phyloP scores from a whole-genome alignment of 2,329 filamentous ascomycete genomes.

The Botrytis cinerea region DNA sequence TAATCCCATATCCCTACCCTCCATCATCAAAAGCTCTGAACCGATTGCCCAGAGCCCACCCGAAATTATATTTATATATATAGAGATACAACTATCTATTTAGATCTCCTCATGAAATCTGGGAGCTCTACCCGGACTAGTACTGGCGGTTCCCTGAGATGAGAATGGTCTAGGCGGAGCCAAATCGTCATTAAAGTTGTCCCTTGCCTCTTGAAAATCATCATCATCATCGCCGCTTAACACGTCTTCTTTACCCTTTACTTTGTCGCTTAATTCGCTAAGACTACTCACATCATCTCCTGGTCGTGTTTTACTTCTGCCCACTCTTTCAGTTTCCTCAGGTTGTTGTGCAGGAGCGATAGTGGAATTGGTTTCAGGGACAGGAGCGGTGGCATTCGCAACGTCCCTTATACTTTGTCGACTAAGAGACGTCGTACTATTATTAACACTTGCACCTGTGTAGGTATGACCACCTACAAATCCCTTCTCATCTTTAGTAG shows the following conservation, averaged over 20 bases:
- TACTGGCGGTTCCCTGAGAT: slow-evolving; percentile 41
- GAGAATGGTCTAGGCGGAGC: slow-evolving; percentile 42
- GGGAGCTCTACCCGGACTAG: slow-evolving; percentile 58
- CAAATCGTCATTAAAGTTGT: slow-evolving; percentile 47
- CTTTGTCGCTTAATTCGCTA: slow-evolving; percentile 1
- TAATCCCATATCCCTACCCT: neutral
- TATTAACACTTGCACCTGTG: slow-evolving; percentile 47
- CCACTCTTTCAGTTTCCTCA: neutral
- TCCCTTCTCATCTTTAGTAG: slow-evolving; percentile 39
- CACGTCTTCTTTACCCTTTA: neutral
- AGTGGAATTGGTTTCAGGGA: neutral
- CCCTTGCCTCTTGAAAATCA: slow-evolving; percentile 54
- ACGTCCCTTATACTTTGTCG: slow-evolving; percentile 10
- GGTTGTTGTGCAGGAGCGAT: neutral
- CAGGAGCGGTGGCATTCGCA: slow-evolving; percentile 5
- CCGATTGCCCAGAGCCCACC: neutral
- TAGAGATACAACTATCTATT: slow-evolving; percentile 1
- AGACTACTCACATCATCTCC: slow-evolving; percentile 12
- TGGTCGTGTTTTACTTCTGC: neutral
- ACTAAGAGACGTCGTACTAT: slow-evolving; percentile 44
- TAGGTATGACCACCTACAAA: slow-evolving; percentile 56
- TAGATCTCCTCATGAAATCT: slow-evolving; percentile 60
- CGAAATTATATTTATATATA: neutral
- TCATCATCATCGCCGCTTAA: slow-evolving; percentile 40
- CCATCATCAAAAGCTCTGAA: neutral